phyloP scores from a whole-genome alignment of 352 stramenopile genomes.

The Pythium aristosporum region DNA sequence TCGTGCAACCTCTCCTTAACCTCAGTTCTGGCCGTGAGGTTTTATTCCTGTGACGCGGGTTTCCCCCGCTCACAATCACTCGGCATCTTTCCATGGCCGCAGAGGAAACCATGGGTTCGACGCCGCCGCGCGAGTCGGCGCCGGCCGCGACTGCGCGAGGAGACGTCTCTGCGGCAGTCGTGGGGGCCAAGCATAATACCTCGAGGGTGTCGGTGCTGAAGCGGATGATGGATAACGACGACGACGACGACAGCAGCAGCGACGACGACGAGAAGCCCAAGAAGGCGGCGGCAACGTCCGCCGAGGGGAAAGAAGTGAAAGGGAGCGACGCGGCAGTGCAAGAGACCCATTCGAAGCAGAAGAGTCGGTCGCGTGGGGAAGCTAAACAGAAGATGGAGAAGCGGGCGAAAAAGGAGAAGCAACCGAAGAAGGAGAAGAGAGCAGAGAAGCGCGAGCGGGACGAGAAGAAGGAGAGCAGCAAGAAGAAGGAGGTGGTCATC shows the following conservation, averaged over 20 bases:
- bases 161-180: not conserved
- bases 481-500: not conserved
- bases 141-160: not conserved
- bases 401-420: not conserved
- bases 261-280: conserved; percentile 9
- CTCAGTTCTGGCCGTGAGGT: not conserved
- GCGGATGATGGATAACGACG: conserved; percentile 6
- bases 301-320: not conserved
- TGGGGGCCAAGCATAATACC: not conserved
- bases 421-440: not conserved
- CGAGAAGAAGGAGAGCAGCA: conserved; percentile 3
- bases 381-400: not conserved
- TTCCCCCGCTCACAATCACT: not conserved
- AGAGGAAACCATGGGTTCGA: conserved; percentile 3
- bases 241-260: conserved; percentile 26
- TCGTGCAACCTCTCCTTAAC: conserved; percentile 23
- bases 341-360: not conserved
- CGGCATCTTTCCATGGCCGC: conserved; percentile 13
- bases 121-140: not conserved
- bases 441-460: not conserved
- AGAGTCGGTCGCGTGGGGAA: not conserved
- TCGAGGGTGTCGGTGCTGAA: conserved; percentile 2
- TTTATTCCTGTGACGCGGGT: not conserved
- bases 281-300: not conserved
- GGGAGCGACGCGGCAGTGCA: not conserved